A percentile compares a stretch with the other conserved stretches of the same genome.
Conservation (phyloP, 805 yeast genomes). For the Ogataea dorogensis region DNA sequence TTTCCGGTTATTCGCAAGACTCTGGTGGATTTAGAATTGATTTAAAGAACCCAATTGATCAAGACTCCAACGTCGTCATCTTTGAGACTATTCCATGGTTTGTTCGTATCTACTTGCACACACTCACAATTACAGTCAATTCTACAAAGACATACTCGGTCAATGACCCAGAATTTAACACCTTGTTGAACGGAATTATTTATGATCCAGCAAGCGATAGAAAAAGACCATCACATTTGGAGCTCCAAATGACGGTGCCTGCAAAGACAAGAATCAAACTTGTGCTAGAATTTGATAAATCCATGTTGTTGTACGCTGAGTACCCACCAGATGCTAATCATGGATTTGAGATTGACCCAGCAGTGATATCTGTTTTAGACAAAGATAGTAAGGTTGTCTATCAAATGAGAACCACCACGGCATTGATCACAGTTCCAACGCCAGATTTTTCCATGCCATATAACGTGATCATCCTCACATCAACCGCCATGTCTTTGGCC, state of each 20-base stretch:
- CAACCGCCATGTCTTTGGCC: constrained; percentile 88
- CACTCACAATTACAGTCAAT: constrained; percentile 44
- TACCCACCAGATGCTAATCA: constrained; percentile 99
- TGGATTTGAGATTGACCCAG: constrained; percentile 93
- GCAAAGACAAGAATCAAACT: constrained; percentile 57
- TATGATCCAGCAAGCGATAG: constrained; percentile 82
- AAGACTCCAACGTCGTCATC: constrained; percentile 52
- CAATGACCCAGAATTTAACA: constrained; percentile 30
- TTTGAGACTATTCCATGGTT: constrained; percentile 93
- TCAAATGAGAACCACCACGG: constrained; percentile 77
- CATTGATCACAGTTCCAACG: constrained; percentile 83
- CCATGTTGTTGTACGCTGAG: constrained; percentile 78
- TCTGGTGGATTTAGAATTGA: constrained; percentile 84
- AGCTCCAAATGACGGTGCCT: constrained; percentile 64
- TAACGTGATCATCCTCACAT: constrained; percentile 89
- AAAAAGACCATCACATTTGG: constrained; percentile 77
- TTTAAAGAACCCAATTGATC: constrained; percentile 61
- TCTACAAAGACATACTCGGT: constrained; percentile 23
- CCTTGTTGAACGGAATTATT: constrained; percentile 49
- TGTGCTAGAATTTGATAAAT: constrained; percentile 81
- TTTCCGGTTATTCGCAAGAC: constrained; percentile 90
- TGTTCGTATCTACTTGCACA: constrained; percentile 76
- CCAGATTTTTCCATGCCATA: constrained; percentile 99
- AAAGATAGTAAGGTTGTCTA: constrained; percentile 33
- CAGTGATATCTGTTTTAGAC: constrained; percentile 61